Evolutionary conservation across 768 basidiomycete genomes (phyloP).

Genomic region (Mycena latifolia): DNA sequence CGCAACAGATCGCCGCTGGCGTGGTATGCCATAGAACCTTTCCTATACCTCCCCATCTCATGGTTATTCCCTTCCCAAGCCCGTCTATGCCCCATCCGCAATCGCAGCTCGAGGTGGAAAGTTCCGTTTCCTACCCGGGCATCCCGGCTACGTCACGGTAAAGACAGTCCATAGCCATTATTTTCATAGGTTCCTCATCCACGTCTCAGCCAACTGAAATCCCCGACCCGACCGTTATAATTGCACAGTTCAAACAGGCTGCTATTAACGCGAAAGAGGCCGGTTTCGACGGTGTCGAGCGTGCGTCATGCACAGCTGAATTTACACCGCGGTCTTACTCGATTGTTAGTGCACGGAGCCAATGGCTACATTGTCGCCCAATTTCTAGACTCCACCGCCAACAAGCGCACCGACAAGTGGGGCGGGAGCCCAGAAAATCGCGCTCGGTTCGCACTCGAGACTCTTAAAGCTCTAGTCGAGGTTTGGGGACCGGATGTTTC

Average conservation of each 20-base stretch:
- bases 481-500: slow-evolving; percentile 48
- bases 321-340: neutral
- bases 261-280: slow-evolving; percentile 46
- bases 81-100: slow-evolving; percentile 56
- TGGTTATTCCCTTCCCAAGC: no score
- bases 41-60: neutral
- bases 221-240: slow-evolving; percentile 44
- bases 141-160: slow-evolving; percentile 42
- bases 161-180: no score
- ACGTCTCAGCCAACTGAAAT: slow-evolving; percentile 44
- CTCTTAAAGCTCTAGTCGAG: slow-evolving; percentile 43
- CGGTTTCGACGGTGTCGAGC: slow-evolving; percentile 23
- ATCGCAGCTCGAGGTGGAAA: slow-evolving; percentile 38
- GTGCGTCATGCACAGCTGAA: neutral
- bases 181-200: no score
- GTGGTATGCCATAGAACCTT: slow-evolving; percentile 42
- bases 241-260: slow-evolving; percentile 45
- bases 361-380: slow-evolving; percentile 50
- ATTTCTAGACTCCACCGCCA: slow-evolving; percentile 46
- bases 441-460: slow-evolving; percentile 51
- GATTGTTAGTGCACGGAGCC: slow-evolving; percentile 36
- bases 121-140: slow-evolving; percentile 40
- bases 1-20: slow-evolving; percentile 54
- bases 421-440: slow-evolving; percentile 57
- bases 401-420: slow-evolving; percentile 52